These are phyloP conservation scores for Fusarium kyushuense DNA, from an alignment of 2,329 filamentous ascomycete genomes.

Conservation along the genomic window DNA sequence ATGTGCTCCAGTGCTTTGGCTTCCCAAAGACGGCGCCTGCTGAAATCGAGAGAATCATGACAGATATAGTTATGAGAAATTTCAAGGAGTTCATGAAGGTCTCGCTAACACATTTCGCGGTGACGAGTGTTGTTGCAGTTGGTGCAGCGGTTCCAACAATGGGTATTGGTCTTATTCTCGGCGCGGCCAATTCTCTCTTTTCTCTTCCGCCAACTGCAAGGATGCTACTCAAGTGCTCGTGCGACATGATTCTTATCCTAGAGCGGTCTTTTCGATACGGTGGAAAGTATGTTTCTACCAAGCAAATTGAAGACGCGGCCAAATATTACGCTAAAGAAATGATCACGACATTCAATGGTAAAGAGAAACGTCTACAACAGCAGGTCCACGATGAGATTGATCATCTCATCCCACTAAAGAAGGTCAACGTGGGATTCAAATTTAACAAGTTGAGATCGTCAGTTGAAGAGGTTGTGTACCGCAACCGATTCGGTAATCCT, in stretches of 20 bases:
- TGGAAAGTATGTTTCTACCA: constrained; percentile 46
- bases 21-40: constrained; percentile 43
- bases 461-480: constrained; percentile 40
- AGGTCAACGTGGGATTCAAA: constrained; percentile 39
- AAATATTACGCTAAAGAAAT: constrained; percentile 41
- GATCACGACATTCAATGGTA: constrained; percentile 37
- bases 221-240: constrained; percentile 46
- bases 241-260: constrained; percentile 46
- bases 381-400: constrained; percentile 46
- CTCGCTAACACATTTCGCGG: constrained; percentile 39
- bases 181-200: constrained; percentile 36
- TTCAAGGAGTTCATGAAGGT: constrained; percentile 40
- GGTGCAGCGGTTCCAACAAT: constrained; percentile 38
- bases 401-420: constrained; percentile 42
- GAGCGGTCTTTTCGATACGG: constrained; percentile 44
- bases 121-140: constrained; percentile 27
- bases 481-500: constrained; percentile 35
- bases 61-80: constrained; percentile 43
- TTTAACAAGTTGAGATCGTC: constrained; percentile 41
- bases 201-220: constrained; percentile 37
- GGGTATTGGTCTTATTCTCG: constrained; percentile 40
- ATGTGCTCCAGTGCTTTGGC: constrained; percentile 46
- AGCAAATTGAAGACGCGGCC: constrained; percentile 45
- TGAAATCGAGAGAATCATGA: constrained; percentile 44
- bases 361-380: constrained; percentile 42